Percentiles rank a stretch among this genome's conserved stretches.
phyloP scores from a whole-genome alignment of 352 stramenopile genomes.

The Detonula confervacea region DNA sequence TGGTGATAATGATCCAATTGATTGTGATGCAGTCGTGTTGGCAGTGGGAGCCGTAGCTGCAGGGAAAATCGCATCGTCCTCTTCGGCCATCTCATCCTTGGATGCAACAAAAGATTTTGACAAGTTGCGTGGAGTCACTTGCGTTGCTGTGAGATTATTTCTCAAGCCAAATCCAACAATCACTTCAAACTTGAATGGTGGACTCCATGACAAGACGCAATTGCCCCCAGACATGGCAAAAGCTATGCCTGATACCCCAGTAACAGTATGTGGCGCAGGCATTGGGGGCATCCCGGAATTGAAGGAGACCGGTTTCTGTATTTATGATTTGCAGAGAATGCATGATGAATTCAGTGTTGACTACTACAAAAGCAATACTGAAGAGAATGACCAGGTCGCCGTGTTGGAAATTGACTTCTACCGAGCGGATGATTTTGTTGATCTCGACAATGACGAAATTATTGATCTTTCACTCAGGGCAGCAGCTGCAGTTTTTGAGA shows the following conservation, averaged over 20 bases:
- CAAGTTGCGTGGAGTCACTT: slow-evolving; percentile 76
- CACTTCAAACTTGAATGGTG: slow-evolving; percentile 45
- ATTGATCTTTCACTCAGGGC: slow-evolving; percentile 61
- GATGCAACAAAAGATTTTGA: slow-evolving; percentile 59
- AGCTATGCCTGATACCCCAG: slow-evolving; percentile 75
- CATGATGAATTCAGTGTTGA: slow-evolving; percentile 70
- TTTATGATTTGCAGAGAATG: slow-evolving; percentile 82
- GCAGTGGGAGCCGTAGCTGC: slow-evolving; percentile 71
- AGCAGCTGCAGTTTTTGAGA: slow-evolving; percentile 57
- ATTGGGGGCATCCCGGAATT: slow-evolving; percentile 69
- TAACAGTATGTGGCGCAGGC: slow-evolving; percentile 73
- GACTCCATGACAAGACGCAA: slow-evolving; percentile 44
- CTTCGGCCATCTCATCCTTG: slow-evolving; percentile 53
- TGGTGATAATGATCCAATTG: slow-evolving; percentile 31
- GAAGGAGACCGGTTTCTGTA: slow-evolving; percentile 79
- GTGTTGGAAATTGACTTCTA: slow-evolving; percentile 84
- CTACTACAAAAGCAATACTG: slow-evolving; percentile 27
- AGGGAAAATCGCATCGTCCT: slow-evolving; percentile 56
- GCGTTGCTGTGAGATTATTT: slow-evolving; percentile 78
- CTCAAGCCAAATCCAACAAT: slow-evolving; percentile 45
- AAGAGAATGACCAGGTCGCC: slow-evolving; percentile 38
- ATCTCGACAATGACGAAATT: slow-evolving; percentile 61
- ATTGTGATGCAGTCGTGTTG: slow-evolving; percentile 77
- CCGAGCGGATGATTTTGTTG: slow-evolving; percentile 71
- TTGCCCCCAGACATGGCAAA: slow-evolving; percentile 53